Base-by-base conservation (phyloP, 495 filamentous ascomycete species). In the Thermothielavioides terrestris region DNA sequence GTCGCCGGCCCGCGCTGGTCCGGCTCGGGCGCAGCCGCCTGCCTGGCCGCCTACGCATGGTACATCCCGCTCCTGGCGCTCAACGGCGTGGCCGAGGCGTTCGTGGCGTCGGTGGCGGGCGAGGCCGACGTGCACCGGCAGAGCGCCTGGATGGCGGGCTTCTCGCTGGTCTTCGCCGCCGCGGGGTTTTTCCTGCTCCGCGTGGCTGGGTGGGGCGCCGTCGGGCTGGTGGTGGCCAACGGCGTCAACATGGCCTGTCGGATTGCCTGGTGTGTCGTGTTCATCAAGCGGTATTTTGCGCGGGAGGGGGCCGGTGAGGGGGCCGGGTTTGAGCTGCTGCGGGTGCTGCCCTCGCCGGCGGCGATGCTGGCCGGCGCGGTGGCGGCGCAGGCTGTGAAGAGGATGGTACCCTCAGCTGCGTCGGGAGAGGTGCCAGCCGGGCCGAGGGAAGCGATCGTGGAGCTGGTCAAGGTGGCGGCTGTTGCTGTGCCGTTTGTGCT, bases 71-170 rank as follows among this genome's bases (percentile, higher is more conserved):
- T 97, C 6, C 71, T 99, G 1, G 94, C 89, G 1, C 66, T 94
- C 53, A 99, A 99, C 60, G 92, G 92, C 34, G 80, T 96, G 25
- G 79, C 82, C 2, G 92, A 99, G 68, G 88, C 91, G 0, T 97
- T 97, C 52, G 88, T 97, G 10, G 81, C 88, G 6, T 85, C 86
- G 20, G 84, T 91, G 18, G 90, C 92, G 0, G 82, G 73, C 5
- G 68, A 83, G 46, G 53, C 66, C 1, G 75, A 96, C 42, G 75
- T 99, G 14, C 77, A 84, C 26, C 62, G 55, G 3, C 92, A 99
- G 66, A 83, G 83, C 3, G 58, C 75, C 3, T 91, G 82, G 84
- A 97, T 97, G 89, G 74, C 77, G 4, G 74, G 61, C 2, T 92
- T 94, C 53, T 88, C 83, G 12, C 68, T 74, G 1, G 80, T 76